These are phyloP conservation scores for Xerocomellus chrysenteron DNA, from an alignment of 768 basidiomycete species.

Conservation along the genomic window DNA sequence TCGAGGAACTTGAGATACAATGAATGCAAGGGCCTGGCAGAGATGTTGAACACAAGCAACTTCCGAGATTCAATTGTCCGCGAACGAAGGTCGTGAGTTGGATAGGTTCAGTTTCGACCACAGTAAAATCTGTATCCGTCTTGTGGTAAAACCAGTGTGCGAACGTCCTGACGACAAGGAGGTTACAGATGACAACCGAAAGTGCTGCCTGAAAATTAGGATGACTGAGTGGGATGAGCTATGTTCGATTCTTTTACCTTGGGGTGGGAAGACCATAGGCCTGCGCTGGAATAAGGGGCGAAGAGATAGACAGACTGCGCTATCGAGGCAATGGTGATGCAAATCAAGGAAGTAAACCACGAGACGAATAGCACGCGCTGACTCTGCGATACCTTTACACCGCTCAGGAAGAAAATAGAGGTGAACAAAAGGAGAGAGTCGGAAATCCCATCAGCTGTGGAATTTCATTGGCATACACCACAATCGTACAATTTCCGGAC, in stretches of 20 bases:
- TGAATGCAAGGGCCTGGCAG: neutral
- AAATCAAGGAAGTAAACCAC: constrained; percentile 22
- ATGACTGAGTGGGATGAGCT: neutral
- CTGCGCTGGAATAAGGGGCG: neutral
- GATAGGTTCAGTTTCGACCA: neutral
- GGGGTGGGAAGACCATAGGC: constrained; percentile 15
- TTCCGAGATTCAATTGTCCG: neutral
- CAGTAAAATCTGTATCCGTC: neutral
- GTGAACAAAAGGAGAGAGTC: constrained; percentile 14
- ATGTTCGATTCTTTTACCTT: constrained; percentile 13
- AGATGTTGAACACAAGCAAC: neutral
- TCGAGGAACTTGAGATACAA: neutral
- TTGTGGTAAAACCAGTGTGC: constrained; percentile 11
- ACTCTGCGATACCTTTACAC: constrained; percentile 9
- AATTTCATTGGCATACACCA: neutral
- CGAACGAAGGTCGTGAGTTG: constrained; percentile 18
- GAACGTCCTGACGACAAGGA: constrained; percentile 22
- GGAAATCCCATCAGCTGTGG: constrained; percentile 21
- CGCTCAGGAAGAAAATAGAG: constrained; percentile 16
- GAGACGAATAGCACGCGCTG: constrained; percentile 16
- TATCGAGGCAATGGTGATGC: constrained; percentile 19
- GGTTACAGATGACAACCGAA: constrained; percentile 20
- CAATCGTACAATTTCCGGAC: too few species aligned
- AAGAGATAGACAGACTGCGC: constrained; percentile 12
- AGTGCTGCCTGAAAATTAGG: constrained; percentile 16